A percentile compares a stretch with the other conserved stretches of the same genome.
phyloP scores from a whole-genome alignment of 129 eudicot genomes.

The Dittrichia graveolens region DNA sequence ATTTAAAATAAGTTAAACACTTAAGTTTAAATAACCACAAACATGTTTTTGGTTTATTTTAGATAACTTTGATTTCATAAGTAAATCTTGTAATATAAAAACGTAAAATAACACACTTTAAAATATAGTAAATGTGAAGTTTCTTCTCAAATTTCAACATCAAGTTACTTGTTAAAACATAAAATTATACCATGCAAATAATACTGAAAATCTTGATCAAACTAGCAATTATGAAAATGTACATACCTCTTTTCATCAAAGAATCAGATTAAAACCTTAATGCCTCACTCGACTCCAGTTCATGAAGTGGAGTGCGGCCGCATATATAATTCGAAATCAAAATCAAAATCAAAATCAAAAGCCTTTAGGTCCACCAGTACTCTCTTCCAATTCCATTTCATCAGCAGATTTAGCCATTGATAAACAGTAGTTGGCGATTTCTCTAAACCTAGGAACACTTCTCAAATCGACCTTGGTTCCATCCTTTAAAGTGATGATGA shows the following conservation, averaged over 20 bases:
- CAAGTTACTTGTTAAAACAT: constrained; percentile 18
- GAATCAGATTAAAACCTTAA: neutral
- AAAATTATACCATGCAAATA: constrained; percentile 10
- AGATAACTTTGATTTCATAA: no score
- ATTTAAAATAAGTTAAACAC: no score
- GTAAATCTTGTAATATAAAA: no score
- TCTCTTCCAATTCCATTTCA: constrained; percentile 32
- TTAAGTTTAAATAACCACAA: no score
- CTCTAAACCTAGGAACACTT: constrained; percentile 94
- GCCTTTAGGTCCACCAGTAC: constrained; percentile 57
- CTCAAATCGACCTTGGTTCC: constrained; percentile 94
- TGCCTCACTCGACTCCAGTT: no score
- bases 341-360: constrained; percentile 46
- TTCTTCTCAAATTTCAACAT: constrained; percentile 11
- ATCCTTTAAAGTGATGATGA: constrained; percentile 81
- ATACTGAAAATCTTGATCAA: constrained; percentile 23
- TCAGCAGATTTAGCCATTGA: constrained; percentile 55
- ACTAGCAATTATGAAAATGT: constrained; percentile 38
- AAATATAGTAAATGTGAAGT: no score
- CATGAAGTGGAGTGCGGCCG: no score
- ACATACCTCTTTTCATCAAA: constrained; percentile 39
- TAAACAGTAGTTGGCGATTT: constrained; percentile 83
- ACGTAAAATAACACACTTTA: no score
- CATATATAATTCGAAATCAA: no score
- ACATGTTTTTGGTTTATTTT: no score